phyloP scores from a whole-genome alignment of 2,329 filamentous ascomycete genomes.

The Trichoderma gracile region DNA sequence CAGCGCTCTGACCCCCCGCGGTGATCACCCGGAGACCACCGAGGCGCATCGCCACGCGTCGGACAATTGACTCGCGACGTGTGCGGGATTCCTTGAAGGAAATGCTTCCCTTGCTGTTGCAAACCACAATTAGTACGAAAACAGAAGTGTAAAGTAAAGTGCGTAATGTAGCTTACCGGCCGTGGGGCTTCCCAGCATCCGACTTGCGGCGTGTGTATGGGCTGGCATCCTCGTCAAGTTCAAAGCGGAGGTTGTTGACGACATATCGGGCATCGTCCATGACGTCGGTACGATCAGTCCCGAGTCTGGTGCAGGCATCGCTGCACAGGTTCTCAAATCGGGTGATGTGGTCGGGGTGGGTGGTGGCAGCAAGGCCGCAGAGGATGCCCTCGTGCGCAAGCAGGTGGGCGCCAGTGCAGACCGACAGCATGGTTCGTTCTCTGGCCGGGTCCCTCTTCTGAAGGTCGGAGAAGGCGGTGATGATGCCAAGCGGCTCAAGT shows the following conservation, averaged over 20 bases:
- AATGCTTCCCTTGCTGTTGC: constrained; percentile 74
- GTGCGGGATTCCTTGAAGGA: constrained; percentile 73
- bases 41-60: constrained; percentile 74
- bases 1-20: constrained; percentile 73
- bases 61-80: constrained; percentile 77
- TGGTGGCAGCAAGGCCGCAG: constrained; percentile 76
- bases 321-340: constrained; percentile 80
- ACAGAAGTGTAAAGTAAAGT: too few species aligned
- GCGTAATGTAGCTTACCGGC: constrained; percentile 49
- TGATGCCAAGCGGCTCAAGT: constrained; percentile 67
- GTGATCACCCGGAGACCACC: constrained; percentile 74
- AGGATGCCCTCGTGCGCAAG: constrained; percentile 76
- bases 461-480: constrained; percentile 74
- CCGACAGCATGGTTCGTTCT: constrained; percentile 77
- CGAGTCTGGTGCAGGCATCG: constrained; percentile 67
- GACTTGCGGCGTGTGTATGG: constrained; percentile 78
- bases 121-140: constrained; percentile 32
- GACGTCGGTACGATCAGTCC: constrained; percentile 77
- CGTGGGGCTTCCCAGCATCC: constrained; percentile 62
- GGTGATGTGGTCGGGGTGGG: constrained; percentile 77
- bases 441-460: constrained; percentile 76
- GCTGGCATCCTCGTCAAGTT: constrained; percentile 79
- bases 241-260: constrained; percentile 88
- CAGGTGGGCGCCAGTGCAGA: constrained; percentile 78
- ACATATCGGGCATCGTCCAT: constrained; percentile 80